These are phyloP conservation scores for Hydnum rufescens DNA, from an alignment of 768 basidiomycete species.

Conservation along the genomic window DNA sequence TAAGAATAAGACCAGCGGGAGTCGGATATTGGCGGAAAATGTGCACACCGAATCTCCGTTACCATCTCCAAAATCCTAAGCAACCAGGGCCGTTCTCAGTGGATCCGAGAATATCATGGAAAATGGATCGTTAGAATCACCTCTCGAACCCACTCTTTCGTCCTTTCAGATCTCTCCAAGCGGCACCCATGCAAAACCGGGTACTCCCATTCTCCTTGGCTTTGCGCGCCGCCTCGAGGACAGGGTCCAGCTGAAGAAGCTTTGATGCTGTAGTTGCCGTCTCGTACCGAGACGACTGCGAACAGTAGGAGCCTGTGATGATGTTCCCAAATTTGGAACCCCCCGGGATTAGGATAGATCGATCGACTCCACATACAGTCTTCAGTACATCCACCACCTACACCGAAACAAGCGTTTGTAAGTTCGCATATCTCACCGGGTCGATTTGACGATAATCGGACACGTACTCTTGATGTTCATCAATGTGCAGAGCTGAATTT, in stretches of 20 bases:
- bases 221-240: slow-evolving; percentile 76
- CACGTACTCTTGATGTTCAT: slow-evolving; percentile 95
- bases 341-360: neutral
- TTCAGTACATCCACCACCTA: slow-evolving; percentile 92
- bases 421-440: too few relatives aligned
- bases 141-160: slow-evolving; percentile 81
- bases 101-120: neutral
- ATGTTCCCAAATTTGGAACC: neutral
- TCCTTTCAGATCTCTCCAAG: slow-evolving; percentile 88
- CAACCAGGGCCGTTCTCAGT: neutral
- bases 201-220: slow-evolving; percentile 96
- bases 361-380: slow-evolving; percentile 43
- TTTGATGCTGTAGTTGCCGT: slow-evolving; percentile 78
- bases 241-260: slow-evolving; percentile 76
- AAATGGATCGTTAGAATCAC: neutral
- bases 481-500: slow-evolving; percentile 89
- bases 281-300: slow-evolving; percentile 85
- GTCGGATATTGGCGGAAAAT: neutral
- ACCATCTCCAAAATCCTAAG: slow-evolving; percentile 75
- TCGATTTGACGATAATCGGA: neutral
- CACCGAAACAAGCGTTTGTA: slow-evolving; percentile 3
- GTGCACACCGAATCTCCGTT: slow-evolving; percentile 19
- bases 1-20: neutral
- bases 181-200: slow-evolving; percentile 97
- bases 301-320: slow-evolving; percentile 75